phyloP scores from a whole-genome alignment of 2,329 filamentous ascomycete genomes.

The Talaromyces pinophilus region DNA sequence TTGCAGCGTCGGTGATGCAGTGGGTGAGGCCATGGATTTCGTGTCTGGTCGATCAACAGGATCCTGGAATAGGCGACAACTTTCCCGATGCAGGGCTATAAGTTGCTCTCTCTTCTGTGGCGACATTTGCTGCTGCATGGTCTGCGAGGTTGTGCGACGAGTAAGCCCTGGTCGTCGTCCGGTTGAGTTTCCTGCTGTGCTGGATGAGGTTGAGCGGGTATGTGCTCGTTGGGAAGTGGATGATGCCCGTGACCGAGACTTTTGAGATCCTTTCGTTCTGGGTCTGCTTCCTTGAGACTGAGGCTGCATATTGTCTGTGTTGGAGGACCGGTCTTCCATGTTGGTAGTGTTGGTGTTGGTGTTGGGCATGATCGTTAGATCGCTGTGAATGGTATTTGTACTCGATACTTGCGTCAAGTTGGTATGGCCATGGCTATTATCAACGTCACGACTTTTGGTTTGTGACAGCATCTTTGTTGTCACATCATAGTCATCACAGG shows the following conservation, averaged over 20 bases:
- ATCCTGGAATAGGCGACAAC: slow-evolving; percentile 43
- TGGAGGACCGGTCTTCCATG: neutral
- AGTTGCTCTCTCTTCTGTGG: slow-evolving; percentile 37
- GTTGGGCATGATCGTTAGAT: neutral
- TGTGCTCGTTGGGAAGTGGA: slow-evolving; percentile 32
- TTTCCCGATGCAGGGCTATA: slow-evolving; percentile 42
- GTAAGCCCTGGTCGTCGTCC: slow-evolving; percentile 5
- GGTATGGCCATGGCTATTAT: neutral
- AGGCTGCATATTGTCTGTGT: neutral
- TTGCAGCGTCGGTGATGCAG: slow-evolving; percentile 16
- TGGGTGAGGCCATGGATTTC: slow-evolving; percentile 4
- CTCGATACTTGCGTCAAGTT: slow-evolving; percentile 5
- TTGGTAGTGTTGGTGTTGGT: neutral
- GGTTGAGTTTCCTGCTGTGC: slow-evolving; percentile 30
- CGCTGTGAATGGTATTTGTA: slow-evolving; percentile 11
- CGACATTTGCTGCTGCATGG: slow-evolving; percentile 26
- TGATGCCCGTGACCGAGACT: slow-evolving; percentile 34
- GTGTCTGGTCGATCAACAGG: neutral
- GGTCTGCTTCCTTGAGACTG: neutral
- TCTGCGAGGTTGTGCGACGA: slow-evolving; percentile 21
- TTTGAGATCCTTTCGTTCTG: slow-evolving; percentile 25
- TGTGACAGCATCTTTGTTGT: neutral
- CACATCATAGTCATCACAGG: neutral
- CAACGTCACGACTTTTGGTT: neutral
- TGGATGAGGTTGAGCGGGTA: slow-evolving; percentile 39